phyloP scores from a whole-genome alignment of 2,329 filamentous ascomycete genomes.

The Monilinia polystroma region DNA sequence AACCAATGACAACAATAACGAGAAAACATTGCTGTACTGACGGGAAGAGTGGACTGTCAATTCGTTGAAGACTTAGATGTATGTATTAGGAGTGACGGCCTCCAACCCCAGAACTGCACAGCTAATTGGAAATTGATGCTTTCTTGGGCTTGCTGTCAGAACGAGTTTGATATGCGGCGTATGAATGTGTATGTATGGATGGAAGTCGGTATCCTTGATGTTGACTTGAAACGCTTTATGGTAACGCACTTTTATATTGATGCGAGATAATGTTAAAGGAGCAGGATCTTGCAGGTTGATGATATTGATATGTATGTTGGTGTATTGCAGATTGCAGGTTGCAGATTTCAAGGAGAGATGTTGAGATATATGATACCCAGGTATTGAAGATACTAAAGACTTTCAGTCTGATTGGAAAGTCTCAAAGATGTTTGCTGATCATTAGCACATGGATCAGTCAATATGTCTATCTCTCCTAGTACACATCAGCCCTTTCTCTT shows the following conservation, averaged over 20 bases:
- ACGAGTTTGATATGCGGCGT: conserved; percentile 1
- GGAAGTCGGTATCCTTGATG: conserved; percentile 7
- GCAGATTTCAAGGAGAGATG: conserved; percentile 12
- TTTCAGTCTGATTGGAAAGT: conserved; percentile 22
- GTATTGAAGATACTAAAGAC: conserved; percentile 24
- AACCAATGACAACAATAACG: background rate
- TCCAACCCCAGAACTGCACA: background rate
- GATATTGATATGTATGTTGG: conserved; percentile 8
- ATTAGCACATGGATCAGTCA: conserved; percentile 24
- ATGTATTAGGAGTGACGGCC: conserved; percentile 4
- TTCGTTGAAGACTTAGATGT: conserved; percentile 1
- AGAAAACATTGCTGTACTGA: conserved; percentile 18
- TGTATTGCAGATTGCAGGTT: conserved; percentile 12
- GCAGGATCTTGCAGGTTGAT: conserved; percentile 19
- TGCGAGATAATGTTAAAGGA: conserved; percentile 17
- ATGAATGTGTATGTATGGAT: background rate
- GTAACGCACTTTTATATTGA: conserved; percentile 20
- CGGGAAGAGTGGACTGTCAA: conserved; percentile 1
- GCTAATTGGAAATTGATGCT: conserved; percentile 3
- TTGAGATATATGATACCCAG: conserved; percentile 26
- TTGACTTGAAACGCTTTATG: conserved; percentile 6
- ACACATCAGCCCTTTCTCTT: conserved; percentile 25
- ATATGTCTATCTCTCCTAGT: conserved; percentile 19
- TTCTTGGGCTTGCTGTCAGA: background rate
- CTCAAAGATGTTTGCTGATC: conserved; percentile 18